Base-by-base conservation (phyloP, 2,329 filamentous ascomycete genomes). In the Beauveria asiatica region DNA sequence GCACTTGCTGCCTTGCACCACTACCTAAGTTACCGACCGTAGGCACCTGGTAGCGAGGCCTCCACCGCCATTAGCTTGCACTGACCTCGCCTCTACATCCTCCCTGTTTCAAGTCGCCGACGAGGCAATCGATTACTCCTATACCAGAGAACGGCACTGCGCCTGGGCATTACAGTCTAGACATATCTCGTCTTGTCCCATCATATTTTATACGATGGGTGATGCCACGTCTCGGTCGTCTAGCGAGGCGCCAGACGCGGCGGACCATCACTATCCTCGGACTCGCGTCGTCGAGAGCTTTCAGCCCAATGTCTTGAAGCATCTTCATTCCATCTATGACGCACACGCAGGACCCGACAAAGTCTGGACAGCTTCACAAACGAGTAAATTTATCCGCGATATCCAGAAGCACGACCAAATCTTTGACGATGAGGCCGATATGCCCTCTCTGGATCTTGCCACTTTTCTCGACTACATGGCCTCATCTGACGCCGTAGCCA, bases 391-490 rank as follows among this genome's bases (percentile, higher is more conserved):
- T 60, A 62, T 77, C 33, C 69, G 72, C 49, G 70, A 75, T 54
- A 69, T 74, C n/a, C 78, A 80, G 66, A 44, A 45, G 11, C 53
- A 58, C 27, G 60, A 65, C 64, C 1, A 52, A 64, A 3, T 62
- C 49, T 41, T 48, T 61, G 27, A 59, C 48, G 23, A 65, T 63
- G 45, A 65, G 27, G 63, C 69, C 13, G 72, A 74, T 16, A 67
- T 68, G 25, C 70, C 83, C 64, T 67, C 69, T 25, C 70, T 83
- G 64, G 78, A 80, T 61, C 74, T 83, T 49, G 67, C 71, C 49
- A 74, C 68, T 59, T 85, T 85, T 65, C 67, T 84, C 30, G 66
- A 67, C n/a, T 84, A 83, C 72, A 84, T 85, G 78, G 78, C 76
- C 3, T 84, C 81, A 27, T 63, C 75, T 3, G 74, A 76, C 13